Conservation (phyloP, 2,329 filamentous ascomycete genomes). For the Colletotrichum theobromicola region DNA sequence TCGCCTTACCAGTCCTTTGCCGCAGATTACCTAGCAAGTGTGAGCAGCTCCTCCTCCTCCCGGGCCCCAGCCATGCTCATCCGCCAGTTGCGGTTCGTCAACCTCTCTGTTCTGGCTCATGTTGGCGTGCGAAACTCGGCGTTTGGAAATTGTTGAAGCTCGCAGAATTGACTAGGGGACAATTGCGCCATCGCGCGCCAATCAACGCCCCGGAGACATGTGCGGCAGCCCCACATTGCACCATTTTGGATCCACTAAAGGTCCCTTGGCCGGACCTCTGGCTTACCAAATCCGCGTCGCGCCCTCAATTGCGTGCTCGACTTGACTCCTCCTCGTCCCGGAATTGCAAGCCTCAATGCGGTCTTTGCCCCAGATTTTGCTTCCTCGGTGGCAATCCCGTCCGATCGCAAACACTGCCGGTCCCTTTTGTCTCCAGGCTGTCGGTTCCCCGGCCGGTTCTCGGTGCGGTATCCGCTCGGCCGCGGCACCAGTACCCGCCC, state of each 20-base stretch:
- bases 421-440: neutral
- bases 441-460: slow-evolving; percentile 13
- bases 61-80: slow-evolving; percentile 3
- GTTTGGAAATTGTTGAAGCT: slow-evolving; percentile 22
- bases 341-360: slow-evolving; percentile 10
- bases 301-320: slow-evolving; percentile 20
- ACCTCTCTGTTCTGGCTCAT: neutral
- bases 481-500: slow-evolving; percentile 15
- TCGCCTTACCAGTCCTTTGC: slow-evolving; percentile 1
- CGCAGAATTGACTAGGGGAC: slow-evolving; percentile 16
- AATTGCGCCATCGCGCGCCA: slow-evolving; percentile 23
- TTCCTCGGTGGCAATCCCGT: slow-evolving; percentile 16
- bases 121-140: slow-evolving; percentile 21
- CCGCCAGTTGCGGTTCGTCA: neutral
- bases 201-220: neutral
- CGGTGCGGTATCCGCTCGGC: slow-evolving; percentile 18
- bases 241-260: slow-evolving; percentile 16
- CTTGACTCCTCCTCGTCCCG: neutral
- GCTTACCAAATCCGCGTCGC: slow-evolving; percentile 19
- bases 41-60: neutral
- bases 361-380: slow-evolving; percentile 6
- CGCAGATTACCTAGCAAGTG: neutral
- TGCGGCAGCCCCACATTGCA: slow-evolving; percentile 16
- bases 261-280: neutral
- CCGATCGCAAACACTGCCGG: neutral